Evolutionary conservation across 1,284 basidiomycete species (phyloP), one percentile per base, ranked within the genome.

Genomic region (Cryptococcus neoformans): DNA sequence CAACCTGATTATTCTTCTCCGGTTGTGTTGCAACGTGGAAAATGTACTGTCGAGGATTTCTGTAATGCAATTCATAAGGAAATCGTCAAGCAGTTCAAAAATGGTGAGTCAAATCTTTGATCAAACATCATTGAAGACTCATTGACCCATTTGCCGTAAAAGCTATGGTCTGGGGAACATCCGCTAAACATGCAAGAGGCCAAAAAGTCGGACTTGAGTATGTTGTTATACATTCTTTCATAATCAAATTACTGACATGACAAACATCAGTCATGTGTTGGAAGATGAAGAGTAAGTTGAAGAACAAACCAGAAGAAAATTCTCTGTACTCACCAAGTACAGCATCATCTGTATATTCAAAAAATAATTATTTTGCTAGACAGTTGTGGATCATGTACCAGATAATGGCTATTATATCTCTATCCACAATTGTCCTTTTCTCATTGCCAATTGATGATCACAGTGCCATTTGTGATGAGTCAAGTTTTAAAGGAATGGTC

Each of bases 121-220:
- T 10, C 49, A 21, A 21, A 21, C 21, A 21, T 21, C 21, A 21
- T 21, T 21, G 21, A 21, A 21, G 21, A 21, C 21, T 21, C 21
- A 21, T 21, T 21, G 21, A 21, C 21, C 21, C 21, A 21, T 21
- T 21, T 21, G 21, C 21, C 21, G 46, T n/a, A 21, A 4, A 58
- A 92, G 89, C 73, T 0, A 69, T 70, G 63, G 70, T 72, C 1
- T 72, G 68, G 68, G 69, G 69, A 14, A 62, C 61, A 1, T 95
- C 91, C 62, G 94, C 93, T 28, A 99, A 98, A 79, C 96, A 99
- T 75, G 82, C 92, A 11, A 83, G 94, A 65, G 96, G 96, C 2
- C 96, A 99, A 78, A 94, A 96, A 74, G 93, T 97, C 36, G 95
- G 96, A 7, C 68, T 93, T 54, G 92, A 94, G 63, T 70, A 59